Conservation (phyloP, 2,329 filamentous ascomycete genomes). For the Chrysosporium queenslandicum region DNA sequence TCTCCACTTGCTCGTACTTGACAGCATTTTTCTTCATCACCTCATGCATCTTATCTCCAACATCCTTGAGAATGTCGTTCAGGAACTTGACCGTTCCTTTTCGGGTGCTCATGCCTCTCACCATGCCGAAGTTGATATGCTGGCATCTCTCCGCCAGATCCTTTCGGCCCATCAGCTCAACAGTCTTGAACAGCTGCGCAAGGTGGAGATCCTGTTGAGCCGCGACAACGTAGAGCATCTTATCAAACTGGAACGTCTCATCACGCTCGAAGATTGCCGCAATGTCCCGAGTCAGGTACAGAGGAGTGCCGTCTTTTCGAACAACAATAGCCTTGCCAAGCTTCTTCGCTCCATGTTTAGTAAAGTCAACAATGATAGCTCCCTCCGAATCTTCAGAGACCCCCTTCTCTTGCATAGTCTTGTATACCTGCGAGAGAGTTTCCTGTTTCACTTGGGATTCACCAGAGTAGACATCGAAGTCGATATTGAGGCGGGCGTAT, state of each 20-base stretch:
- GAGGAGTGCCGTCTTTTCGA: slow-evolving; percentile 56
- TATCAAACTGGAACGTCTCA: slow-evolving; percentile 53
- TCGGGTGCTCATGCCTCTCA: slow-evolving; percentile 54
- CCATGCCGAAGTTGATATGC: slow-evolving; percentile 58
- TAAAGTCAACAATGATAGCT: slow-evolving; percentile 58
- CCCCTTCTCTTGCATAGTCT: slow-evolving; percentile 48
- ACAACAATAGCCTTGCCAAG: slow-evolving; percentile 58
- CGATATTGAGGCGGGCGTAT: slow-evolving; percentile 55
- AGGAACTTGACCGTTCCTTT: slow-evolving; percentile 65
- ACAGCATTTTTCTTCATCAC: slow-evolving; percentile 83
- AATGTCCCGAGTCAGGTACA: slow-evolving; percentile 61
- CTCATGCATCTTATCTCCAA: slow-evolving; percentile 93
- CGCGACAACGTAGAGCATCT: slow-evolving; percentile 59
- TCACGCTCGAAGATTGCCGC: slow-evolving; percentile 55
- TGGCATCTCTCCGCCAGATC: slow-evolving; percentile 50
- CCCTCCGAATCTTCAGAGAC: slow-evolving; percentile 56
- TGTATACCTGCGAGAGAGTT: slow-evolving; percentile 52
- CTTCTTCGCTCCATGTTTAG: slow-evolving; percentile 57
- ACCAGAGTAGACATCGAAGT: slow-evolving; percentile 57
- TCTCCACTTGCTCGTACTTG: slow-evolving; percentile 82
- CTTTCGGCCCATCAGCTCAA: slow-evolving; percentile 51
- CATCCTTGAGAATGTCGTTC: slow-evolving; percentile 64
- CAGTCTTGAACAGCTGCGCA: slow-evolving; percentile 56
- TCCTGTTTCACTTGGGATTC: slow-evolving; percentile 57
- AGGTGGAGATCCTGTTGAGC: slow-evolving; percentile 56